Evolutionary conservation across 2,329 filamentous ascomycete species (phyloP).

Genomic region (Colletotrichum sublineola): DNA sequence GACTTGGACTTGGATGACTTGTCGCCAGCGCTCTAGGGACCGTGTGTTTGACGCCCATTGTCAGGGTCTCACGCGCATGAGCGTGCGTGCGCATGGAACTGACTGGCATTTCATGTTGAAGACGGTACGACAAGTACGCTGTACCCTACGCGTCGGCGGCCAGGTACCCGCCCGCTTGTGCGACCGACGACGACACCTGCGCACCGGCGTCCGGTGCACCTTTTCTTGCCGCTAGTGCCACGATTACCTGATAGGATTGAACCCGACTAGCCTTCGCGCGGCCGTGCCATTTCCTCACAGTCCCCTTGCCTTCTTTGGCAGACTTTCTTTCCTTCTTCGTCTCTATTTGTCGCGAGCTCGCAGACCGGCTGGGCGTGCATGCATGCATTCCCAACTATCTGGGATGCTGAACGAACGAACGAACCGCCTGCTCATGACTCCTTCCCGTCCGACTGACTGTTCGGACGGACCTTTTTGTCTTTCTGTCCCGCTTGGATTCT

Average conservation of each 20-base stretch:
- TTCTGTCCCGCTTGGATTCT: slow-evolving; percentile 1
- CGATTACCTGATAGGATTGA: slow-evolving; percentile 36
- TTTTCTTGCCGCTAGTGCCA: slow-evolving; percentile 22
- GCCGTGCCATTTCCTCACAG: slow-evolving; percentile 10
- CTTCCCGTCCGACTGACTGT: slow-evolving; percentile 35
- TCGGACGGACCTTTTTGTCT: slow-evolving; percentile 24
- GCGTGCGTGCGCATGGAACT: not conserved
- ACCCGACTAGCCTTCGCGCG: slow-evolving; percentile 24
- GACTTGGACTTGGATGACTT: not conserved
- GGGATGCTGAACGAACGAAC: not conserved
- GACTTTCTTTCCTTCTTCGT: slow-evolving; percentile 13
- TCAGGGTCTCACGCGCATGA: slow-evolving; percentile 33
- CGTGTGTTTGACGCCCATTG: slow-evolving; percentile 32
- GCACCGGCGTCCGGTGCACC: slow-evolving; percentile 36
- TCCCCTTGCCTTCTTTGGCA: not conserved
- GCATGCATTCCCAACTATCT: not conserved
- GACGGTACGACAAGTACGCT: not conserved
- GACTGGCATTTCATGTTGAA: not conserved
- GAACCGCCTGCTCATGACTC: slow-evolving; percentile 16
- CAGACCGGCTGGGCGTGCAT: slow-evolving; percentile 22
- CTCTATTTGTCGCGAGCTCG: slow-evolving; percentile 8
- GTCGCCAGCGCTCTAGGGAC: not conserved
- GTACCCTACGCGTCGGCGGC: not conserved
- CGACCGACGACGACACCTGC: slow-evolving; percentile 17
- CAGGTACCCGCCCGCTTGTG: slow-evolving; percentile 25